Conservation (phyloP, 805 yeast species). For the Saturnispora besseyi region DNA sequence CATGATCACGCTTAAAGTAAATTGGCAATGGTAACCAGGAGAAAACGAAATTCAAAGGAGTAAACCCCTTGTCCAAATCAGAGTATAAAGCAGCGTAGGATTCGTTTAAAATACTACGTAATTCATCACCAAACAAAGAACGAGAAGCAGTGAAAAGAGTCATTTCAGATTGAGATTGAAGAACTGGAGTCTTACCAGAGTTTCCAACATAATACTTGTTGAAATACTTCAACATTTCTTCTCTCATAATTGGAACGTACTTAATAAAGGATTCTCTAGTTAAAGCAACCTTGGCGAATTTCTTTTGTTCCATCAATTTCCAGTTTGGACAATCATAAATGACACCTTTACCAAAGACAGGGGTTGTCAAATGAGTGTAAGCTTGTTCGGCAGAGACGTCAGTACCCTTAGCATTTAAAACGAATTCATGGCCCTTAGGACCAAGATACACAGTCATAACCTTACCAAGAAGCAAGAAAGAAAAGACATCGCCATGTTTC, state of each 20-base stretch:
- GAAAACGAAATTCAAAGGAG: conserved; percentile 92
- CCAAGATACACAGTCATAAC: conserved; percentile 94
- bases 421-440: conserved; percentile 96
- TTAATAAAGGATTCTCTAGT: conserved; percentile 73
- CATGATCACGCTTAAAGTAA: conserved; percentile 76
- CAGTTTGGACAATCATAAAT: conserved; percentile 93
- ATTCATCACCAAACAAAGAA: conserved; percentile 82
- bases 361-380: conserved; percentile 95
- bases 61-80: conserved; percentile 94
- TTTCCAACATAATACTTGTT: conserved; percentile 35
- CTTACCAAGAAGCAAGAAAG: conserved; percentile 82
- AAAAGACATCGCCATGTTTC: conserved; percentile 87
- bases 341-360: conserved; percentile 96
- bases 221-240: conserved; percentile 67
- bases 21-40: conserved; percentile 77
- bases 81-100: conserved; percentile 78
- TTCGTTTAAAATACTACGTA: conserved; percentile 73
- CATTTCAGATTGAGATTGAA: conserved; percentile 86
- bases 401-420: conserved; percentile 77
- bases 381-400: conserved; percentile 97
- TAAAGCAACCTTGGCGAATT: conserved; percentile 85
- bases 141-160: conserved; percentile 95
- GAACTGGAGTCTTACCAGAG: conserved; percentile 52
- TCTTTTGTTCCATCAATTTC: conserved; percentile 96
- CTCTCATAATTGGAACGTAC: conserved; percentile 82